phyloP scores from a whole-genome alignment of 208 protist species.

The Acanthamoeba castellanii region DNA sequence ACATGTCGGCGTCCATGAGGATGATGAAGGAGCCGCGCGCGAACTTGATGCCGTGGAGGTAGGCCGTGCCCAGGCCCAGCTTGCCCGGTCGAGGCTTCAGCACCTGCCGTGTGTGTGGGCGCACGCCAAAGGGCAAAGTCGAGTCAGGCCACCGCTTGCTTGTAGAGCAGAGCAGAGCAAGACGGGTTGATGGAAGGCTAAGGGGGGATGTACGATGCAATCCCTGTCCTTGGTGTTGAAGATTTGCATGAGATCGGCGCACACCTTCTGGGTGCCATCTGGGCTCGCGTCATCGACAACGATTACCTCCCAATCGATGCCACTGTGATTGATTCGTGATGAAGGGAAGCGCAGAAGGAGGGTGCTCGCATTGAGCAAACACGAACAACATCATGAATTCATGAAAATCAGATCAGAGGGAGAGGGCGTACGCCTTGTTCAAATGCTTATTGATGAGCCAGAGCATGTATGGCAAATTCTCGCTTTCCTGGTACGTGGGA shows the following conservation, averaged over 20 bases:
- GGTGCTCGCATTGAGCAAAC: too few species aligned
- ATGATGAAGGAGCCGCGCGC: slow-evolving; percentile 88
- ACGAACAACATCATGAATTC: background rate
- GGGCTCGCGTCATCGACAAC: slow-evolving; percentile 88
- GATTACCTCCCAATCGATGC: slow-evolving; percentile 84
- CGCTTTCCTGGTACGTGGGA: slow-evolving; percentile 90
- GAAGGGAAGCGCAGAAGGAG: slow-evolving; percentile 54
- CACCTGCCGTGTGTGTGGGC: slow-evolving; percentile 55
- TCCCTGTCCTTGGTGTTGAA: slow-evolving; percentile 77
- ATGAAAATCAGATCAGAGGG: slow-evolving; percentile 6
- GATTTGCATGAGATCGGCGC: slow-evolving; percentile 84
- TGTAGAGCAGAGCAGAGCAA: background rate
- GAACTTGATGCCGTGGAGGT: slow-evolving; percentile 86
- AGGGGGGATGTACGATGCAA: background rate
- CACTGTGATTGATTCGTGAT: slow-evolving; percentile 73
- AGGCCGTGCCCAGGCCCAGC: slow-evolving; percentile 88
- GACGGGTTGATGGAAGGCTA: too few species aligned
- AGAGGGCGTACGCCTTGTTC: slow-evolving; percentile 72
- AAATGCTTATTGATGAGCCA: slow-evolving; percentile 85
- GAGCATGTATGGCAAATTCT: slow-evolving; percentile 89
- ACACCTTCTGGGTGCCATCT: slow-evolving; percentile 88
- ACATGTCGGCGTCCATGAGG: slow-evolving; percentile 90
- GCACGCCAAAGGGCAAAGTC: background rate
- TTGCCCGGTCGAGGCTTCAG: slow-evolving; percentile 86
- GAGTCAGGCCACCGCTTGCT: too few species aligned